Base-by-base conservation (phyloP, 208 protist genomes). In the Strigomonas culicis region DNA sequence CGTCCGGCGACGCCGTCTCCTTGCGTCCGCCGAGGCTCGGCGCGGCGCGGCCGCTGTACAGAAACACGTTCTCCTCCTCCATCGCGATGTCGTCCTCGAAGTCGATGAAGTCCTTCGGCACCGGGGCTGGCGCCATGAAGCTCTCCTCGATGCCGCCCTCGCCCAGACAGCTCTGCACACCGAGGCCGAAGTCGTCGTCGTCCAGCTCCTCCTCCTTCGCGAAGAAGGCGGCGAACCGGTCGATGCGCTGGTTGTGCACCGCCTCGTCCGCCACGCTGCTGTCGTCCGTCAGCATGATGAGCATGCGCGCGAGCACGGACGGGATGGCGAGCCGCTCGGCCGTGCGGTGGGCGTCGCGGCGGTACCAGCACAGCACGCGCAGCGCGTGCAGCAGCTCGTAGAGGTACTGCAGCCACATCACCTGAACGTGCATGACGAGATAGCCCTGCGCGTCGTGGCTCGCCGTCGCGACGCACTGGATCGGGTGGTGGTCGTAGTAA, bases 311-410 rank as follows among this genome's bases (percentile, higher is more conserved):
- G 19, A 88, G 69, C 24, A 84, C 75, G n/a, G 72, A 76, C 15
- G 81, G 76, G n/a, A 87, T 64, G 15, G 80, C 75, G 2, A 93
- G 75, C 31, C 65, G 84, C 49, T 72, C 53, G 15, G 82, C 86
- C 25, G 70, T 80, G 43, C 64, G 55, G 72, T 90, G 71, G 3
- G 86, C 86, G 19, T 79, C 74, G 25, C 28, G 36, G 64, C 79
- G 77, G 63, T 59, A 63, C 68, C 82, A 75, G 64, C 79, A 86
- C 55, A 93, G 52, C 47, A 64, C 63, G 0, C 82, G 79, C 36
- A 93, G 59, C 4, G 80, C 74, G 36, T 60, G 76, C 39, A 93
- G 59, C 30, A 93, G 63, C 24, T 79, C 52, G 36, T 69, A 77
- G 27, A 83, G 74, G 69, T 83, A 83, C 57, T 47, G 53, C 27